Conservation (phyloP, 2,329 filamentous ascomycete species). For the Diaporthe ilicicola region DNA sequence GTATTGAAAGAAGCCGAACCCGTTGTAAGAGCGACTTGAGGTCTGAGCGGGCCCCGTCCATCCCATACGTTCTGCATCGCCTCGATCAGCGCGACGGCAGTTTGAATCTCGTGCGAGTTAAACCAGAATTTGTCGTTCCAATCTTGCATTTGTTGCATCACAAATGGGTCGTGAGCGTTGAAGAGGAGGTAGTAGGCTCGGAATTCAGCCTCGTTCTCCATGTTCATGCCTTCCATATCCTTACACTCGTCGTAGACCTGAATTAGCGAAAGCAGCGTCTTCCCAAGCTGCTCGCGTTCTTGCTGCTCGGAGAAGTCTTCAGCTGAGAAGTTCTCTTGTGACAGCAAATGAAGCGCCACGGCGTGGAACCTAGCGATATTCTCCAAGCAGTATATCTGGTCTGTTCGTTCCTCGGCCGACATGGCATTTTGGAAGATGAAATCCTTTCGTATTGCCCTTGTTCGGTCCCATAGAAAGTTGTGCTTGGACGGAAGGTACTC, state of each 20-base stretch:
- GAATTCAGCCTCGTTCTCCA: constrained; percentile 72
- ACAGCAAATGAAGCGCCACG: constrained; percentile 69
- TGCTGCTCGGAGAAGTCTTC: constrained; percentile 73
- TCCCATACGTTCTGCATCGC: constrained; percentile 66
- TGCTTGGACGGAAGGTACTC: constrained; percentile 64
- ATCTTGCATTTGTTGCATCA: constrained; percentile 62
- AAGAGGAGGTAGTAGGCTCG: constrained; percentile 71
- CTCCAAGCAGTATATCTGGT: constrained; percentile 71
- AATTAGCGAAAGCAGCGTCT: constrained; percentile 70
- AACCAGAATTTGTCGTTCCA: constrained; percentile 66
- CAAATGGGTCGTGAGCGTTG: constrained; percentile 66
- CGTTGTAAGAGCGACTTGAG: constrained; percentile 55
- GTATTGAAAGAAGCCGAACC: constrained; percentile 59
- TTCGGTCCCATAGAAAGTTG: constrained; percentile 74
- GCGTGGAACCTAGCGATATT: constrained; percentile 74
- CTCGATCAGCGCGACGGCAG: constrained; percentile 68
- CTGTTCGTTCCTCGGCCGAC: constrained; percentile 62
- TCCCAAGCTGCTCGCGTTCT: constrained; percentile 73
- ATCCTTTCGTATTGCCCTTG: constrained; percentile 72
- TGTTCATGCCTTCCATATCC: constrained; percentile 60
- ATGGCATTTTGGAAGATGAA: constrained; percentile 73
- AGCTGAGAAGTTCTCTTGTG: constrained; percentile 61
- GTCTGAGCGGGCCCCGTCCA: constrained; percentile 64
- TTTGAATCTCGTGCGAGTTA: constrained; percentile 66
- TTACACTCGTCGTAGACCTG: constrained; percentile 73